phyloP scores from a whole-genome alignment of 192 early-diverging fungal genomes.

The Gamsiella multidivaricata region DNA sequence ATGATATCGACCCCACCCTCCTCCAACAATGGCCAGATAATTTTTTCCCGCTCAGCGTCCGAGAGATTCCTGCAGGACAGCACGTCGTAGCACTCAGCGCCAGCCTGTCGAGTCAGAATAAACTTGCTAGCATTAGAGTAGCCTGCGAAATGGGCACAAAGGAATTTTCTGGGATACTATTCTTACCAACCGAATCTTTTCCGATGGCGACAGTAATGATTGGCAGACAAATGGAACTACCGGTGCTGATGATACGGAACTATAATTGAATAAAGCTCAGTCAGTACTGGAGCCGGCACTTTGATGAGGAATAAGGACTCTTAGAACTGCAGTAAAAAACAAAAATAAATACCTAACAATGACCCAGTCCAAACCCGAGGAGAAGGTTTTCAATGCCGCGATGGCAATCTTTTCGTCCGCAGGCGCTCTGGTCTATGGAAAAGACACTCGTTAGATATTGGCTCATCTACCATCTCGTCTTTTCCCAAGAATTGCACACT shows the following conservation, averaged over 20 bases:
- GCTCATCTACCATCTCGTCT: no score
- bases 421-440: constrained; percentile 1
- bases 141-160: no score
- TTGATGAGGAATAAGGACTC: neutral
- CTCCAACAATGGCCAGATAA: constrained; percentile 53
- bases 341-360: constrained; percentile 11
- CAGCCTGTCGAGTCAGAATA: constrained; percentile 46
- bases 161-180: no score
- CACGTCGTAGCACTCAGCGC: constrained; percentile 62
- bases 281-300: no score
- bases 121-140: neutral
- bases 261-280: neutral
- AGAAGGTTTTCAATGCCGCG: constrained; percentile 20
- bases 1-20: constrained; percentile 46
- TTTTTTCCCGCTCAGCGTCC: constrained; percentile 34
- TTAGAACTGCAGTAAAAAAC: neutral
- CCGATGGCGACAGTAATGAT: constrained; percentile 23
- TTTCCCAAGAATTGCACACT: no score
- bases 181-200: constrained; percentile 53
- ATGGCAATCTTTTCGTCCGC: constrained; percentile 35
- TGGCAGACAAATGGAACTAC: constrained; percentile 34
- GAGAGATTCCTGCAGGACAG: constrained; percentile 51
- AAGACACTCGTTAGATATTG: no score
- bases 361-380: constrained; percentile 26
- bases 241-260: constrained; percentile 14